Evolutionary conservation across 805 yeast genomes (phyloP), one percentile per base, ranked within the genome.

Genomic region (Kluyveromyces lactis): DNA sequence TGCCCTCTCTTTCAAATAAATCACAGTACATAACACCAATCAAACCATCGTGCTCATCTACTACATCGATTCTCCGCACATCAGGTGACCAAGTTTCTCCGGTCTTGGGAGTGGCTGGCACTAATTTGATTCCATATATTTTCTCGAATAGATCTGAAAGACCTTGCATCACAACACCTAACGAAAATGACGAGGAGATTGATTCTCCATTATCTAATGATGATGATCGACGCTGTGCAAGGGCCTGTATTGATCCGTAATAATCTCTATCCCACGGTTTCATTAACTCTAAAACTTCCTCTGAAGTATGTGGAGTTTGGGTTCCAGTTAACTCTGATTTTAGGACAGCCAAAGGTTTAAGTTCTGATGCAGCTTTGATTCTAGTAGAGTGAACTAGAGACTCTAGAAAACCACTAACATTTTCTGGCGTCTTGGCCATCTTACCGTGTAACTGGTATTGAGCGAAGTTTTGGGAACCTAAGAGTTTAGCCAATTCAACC

Each of bases 201-300:
- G 72, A 74, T 31, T 68, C 70, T 32, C 50, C 56, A 34, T 60
- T 60, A 3, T 34, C 30, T 10, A 13, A 8, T 18, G 63, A 53
- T 16, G 67, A 60, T 47, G 66, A 50, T 34, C 53, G 57, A 9
- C 47, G 50, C 19, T 45, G 45, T 24, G 49, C 54, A 0, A 57
- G 42, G 8, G 63, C 45, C 38, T 54, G 52, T 12, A 63, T 50
- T n/a, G 67, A 46, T 9, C 68, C 53, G 44, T 63, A 71, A 53
- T 73, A 89, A 46, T 87, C 95, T 44, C 95, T 72, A 59, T 92
- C 97, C 97, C 97, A 92, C 1, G 96, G 96, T 43, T 77, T 73
- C 24, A 87, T 69, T 10, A 60, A 57, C 7, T 61, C 60, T 4
- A 73, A 56, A 2, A 77, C 60, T 17, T 71, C 69, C 13, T 62